Base-by-base conservation (phyloP, 352 stramenopile species). In the Phytopythium chamaehyphon region DNA sequence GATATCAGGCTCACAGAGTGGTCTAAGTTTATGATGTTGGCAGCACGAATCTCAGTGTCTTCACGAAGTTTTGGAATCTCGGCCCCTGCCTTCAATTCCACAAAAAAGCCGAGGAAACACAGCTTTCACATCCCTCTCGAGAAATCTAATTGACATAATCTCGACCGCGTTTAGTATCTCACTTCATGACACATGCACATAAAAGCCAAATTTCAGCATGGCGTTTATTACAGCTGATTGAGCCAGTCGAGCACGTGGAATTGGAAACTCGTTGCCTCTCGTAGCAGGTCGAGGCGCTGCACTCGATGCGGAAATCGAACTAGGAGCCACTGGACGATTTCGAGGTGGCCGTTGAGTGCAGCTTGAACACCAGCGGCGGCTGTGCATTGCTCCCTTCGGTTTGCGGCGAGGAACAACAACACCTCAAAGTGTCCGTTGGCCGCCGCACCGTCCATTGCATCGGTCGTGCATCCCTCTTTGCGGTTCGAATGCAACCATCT, bases 301-400 rank as follows among this genome's bases (percentile, higher is more conserved):
- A 48, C 22, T 15, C 43, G 24, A 11, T 48, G 22, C 21, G 43
- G 43, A 23, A 22, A 48, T 4, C 43, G 43, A 4, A 21, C 5
- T 12, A 48, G 23, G 5, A 67, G 36, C 44, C 51, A 63, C 28
- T 67, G 23, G 4, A 59, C 38, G 5, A 67, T 51, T 6, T 33
- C 40, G 16, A 63, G 33, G 28, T 63, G 39, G 31, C 37, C 50
- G 31, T 57, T 49, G 23, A 33, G 8, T 8, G 49, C 49, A 6
- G 49, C 39, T 15, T 37, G 15, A 6, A 33, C 49, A 2, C 42
- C 42, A 12, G 49, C 39, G n/a, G n/a, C 15, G 15, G 42, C 23
- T 3, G 33, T 52, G 36, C 51, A 58, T 4, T 31, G 19, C n/a
- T 49, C 51, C 1, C 22, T 19, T 42, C 51, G 23, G 11, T 50